These are phyloP conservation scores for Prasinococcaceae sp. DNA, from an alignment of 139 green algal genomes.

Conservation along the genomic window DNA sequence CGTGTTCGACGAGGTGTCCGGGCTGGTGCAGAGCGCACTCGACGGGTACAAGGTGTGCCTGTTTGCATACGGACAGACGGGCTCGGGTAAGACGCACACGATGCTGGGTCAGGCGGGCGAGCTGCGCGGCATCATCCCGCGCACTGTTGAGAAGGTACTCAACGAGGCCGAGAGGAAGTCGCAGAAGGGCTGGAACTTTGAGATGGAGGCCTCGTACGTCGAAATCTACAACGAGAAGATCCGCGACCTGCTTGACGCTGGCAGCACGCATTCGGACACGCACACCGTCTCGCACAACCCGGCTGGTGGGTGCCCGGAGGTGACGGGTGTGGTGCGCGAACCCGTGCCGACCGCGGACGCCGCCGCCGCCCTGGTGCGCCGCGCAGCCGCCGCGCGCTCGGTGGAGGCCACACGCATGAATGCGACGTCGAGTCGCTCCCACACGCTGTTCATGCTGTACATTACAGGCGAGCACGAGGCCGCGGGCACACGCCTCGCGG, in stretches of 20 bases:
- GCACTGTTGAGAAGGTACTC: slow-evolving; percentile 64
- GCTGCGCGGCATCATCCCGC: slow-evolving; percentile 62
- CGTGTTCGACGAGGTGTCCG: slow-evolving; percentile 69
- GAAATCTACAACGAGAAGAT: slow-evolving; percentile 93
- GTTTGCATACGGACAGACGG: slow-evolving; percentile 95
- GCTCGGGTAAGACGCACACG: slow-evolving; percentile 92
- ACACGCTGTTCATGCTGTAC: slow-evolving; percentile 78
- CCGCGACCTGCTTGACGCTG: slow-evolving; percentile 21
- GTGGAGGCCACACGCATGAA: slow-evolving; percentile 71
- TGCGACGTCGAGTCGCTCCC: slow-evolving; percentile 58
- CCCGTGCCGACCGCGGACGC: slow-evolving; percentile 30
- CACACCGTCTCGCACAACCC: slow-evolving; percentile 7
- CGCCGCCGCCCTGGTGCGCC: slow-evolving; percentile 45
- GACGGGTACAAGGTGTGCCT: slow-evolving; percentile 96
- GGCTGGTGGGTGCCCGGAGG: slow-evolving; percentile 1
- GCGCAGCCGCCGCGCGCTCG: slow-evolving; percentile 38
- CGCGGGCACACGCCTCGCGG: slow-evolving; percentile 8
- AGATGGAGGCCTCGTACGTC: slow-evolving; percentile 54
- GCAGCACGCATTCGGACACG: slow-evolving; percentile 6
- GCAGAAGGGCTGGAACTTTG: neutral
- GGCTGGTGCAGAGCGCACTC: slow-evolving; percentile 86
- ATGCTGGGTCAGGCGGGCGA: slow-evolving; percentile 56
- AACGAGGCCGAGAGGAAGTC: slow-evolving; percentile 31
- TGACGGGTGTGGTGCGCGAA: slow-evolving; percentile 7
- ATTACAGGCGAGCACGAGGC: slow-evolving; percentile 39